Base-by-base conservation (phyloP, 371 early-diverging fungal genomes). In the Saksenaea vasiformis region DNA sequence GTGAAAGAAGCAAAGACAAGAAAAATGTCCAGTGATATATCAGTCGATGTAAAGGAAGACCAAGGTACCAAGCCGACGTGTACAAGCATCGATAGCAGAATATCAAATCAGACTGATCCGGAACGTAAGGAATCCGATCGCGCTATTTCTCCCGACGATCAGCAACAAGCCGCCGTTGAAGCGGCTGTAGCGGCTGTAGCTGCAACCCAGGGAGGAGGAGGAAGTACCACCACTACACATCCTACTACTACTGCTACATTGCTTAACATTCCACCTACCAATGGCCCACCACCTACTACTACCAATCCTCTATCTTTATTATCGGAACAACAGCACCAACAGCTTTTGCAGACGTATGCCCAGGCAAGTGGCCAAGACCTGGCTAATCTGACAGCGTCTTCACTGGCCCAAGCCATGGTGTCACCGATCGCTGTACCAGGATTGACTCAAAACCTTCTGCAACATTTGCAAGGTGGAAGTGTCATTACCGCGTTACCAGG, bases 401-500 rank as follows among this genome's bases (percentile, higher is more conserved):
- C 82, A 15, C 58, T 81, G 28, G 82, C 79, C 11, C 82, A 81
- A 68, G 82, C 82, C 13, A 81, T 81, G 82, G 77, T 78, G 2
- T 74, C 82, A 19, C 82, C 82, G 22, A 77, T 81, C 39, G 68
- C 76, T n/a, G 77, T 81, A 2, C 76, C 80, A 14, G 71, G 62
- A 1, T 56, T 78, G 9, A 65, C 73, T 5, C 58, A 69, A 4
- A 75, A 68, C 41, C 47, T 78, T 7, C 56, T 81, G 10, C 79
- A 78, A 41, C 77, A 77, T 37, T 69, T 73, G 19, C 76, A 72
- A 57, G 70, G 69, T 13, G 77, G 79, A n/a, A 73, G 70, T 51
- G 73, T 81, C 2, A 81, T 81, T 41, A 81, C 82, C 15, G 73
- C 82, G 1, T 36, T 81, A 15, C 79, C 82, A 1, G 79, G 82